Evolutionary conservation across 371 early-diverging fungal genomes (phyloP).

Genomic region (Lichtheimia hyalospora): DNA sequence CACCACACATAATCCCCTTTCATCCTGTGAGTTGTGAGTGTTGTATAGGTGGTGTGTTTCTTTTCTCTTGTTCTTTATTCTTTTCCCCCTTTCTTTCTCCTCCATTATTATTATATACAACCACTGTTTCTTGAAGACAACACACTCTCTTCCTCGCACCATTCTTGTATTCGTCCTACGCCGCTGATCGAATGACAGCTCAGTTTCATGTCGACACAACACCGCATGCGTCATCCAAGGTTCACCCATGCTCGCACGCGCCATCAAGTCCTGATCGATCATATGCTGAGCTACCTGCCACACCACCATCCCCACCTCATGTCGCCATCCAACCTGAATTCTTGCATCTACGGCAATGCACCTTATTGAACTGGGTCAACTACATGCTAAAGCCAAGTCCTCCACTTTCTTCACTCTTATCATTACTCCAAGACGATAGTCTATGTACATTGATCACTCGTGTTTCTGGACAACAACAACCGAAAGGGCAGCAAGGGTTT

Average conservation of each 20-base stretch:
- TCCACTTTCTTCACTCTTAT: conserved; percentile 5
- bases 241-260: conserved; percentile 3
- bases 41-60: not conserved
- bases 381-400: not conserved
- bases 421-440: conserved; percentile 4
- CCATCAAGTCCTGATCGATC: conserved; percentile 13
- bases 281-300: conserved; percentile 2
- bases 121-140: not conserved
- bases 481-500: conserved; percentile 2
- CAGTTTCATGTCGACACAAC: conserved; percentile 19
- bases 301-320: conserved; percentile 11
- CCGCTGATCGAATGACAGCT: conserved; percentile 13
- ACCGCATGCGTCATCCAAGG: conserved; percentile 9
- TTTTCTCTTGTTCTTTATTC: conserved; percentile 4
- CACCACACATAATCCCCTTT: not conserved
- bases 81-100: conserved; percentile 4
- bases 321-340: conserved; percentile 7
- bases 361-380: conserved; percentile 17
- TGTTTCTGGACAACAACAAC: not conserved
- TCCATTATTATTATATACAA: not conserved
- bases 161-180: not conserved
- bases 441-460: not conserved
- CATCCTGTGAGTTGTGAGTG: not conserved
- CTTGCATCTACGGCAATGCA: conserved; percentile 18
- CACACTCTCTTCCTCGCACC: not conserved